Percentiles rank a stretch among this genome's conserved stretches.
Conservation (phyloP, 768 basidiomycete species). For the Pulveroboletus ravenelii region DNA sequence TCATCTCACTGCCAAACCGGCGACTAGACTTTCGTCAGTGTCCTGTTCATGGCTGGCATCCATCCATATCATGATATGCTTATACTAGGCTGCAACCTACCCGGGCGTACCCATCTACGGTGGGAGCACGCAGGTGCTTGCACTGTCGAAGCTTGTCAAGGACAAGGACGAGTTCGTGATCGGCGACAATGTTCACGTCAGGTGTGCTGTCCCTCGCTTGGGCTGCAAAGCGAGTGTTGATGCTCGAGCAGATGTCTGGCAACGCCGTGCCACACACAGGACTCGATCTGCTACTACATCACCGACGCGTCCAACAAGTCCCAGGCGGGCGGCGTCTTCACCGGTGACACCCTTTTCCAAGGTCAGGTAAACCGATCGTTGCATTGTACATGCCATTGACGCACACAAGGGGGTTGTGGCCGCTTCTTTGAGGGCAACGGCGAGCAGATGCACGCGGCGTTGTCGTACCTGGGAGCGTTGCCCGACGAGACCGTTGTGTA, state of each 20-base stretch:
- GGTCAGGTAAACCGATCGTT: slow-evolving; percentile 15
- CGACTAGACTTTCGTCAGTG: slow-evolving; percentile 29
- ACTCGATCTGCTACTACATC: slow-evolving; percentile 89
- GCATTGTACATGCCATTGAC: background rate
- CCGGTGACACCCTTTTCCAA: slow-evolving; percentile 88
- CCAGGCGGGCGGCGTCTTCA: slow-evolving; percentile 79
- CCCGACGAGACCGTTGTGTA: slow-evolving; percentile 79
- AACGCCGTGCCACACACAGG: slow-evolving; percentile 93
- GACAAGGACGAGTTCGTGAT: slow-evolving; percentile 78
- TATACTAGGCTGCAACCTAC: slow-evolving; percentile 39
- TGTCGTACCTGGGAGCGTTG: slow-evolving; percentile 61
- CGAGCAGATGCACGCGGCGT: slow-evolving; percentile 73
- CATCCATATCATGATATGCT: background rate
- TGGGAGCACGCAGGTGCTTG: slow-evolving; percentile 66
- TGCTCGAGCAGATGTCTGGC: slow-evolving; percentile 58
- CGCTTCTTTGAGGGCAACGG: slow-evolving; percentile 90
- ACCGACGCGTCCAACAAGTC: slow-evolving; percentile 42
- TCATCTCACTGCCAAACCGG: slow-evolving; percentile 10
- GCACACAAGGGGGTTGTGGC: slow-evolving; percentile 70
- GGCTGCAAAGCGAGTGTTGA: slow-evolving; percentile 1
- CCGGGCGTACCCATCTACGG: slow-evolving; percentile 63
- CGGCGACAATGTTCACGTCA: slow-evolving; percentile 59
- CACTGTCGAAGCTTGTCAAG: slow-evolving; percentile 67
- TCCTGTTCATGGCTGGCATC: background rate
- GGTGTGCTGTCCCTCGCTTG: slow-evolving; percentile 34